phyloP scores from a whole-genome alignment of 2,329 filamentous ascomycete genomes.

The Septoria linicola region DNA sequence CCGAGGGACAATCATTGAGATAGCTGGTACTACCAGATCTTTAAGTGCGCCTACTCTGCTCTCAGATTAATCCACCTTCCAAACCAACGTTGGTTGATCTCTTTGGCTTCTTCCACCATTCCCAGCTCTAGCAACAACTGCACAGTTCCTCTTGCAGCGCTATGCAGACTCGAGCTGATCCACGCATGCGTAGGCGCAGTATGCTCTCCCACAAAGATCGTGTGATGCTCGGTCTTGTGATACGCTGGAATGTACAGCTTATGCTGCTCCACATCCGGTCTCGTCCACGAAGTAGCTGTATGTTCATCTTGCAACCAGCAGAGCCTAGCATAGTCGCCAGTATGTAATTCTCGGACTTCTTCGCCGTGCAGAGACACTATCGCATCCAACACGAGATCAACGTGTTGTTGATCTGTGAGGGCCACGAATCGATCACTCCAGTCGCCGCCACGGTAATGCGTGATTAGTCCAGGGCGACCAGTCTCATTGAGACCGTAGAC shows the following conservation, averaged over 20 bases:
- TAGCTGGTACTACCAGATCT: background rate
- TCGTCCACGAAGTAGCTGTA: conserved; percentile 52
- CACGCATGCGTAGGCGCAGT: conserved; percentile 68
- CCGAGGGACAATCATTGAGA: conserved; percentile 34
- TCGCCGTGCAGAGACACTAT: conserved; percentile 65
- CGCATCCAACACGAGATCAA: conserved; percentile 59
- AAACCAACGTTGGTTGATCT: conserved; percentile 63
- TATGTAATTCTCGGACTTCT: conserved; percentile 57
- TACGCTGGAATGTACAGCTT: conserved; percentile 68
- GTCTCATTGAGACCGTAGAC: conserved; percentile 63
- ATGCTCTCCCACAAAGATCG: conserved; percentile 62
- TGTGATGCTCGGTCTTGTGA: conserved; percentile 64
- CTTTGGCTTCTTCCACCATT: conserved; percentile 66
- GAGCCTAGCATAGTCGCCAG: conserved; percentile 17
- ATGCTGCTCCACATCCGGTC: conserved; percentile 60
- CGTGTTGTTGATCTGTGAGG: conserved; percentile 58
- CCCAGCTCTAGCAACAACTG: conserved; percentile 63
- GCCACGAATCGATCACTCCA: conserved; percentile 28
- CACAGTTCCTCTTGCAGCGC: conserved; percentile 61
- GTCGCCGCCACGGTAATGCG: conserved; percentile 18
- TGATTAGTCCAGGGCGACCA: conserved; percentile 56
- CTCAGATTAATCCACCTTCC: conserved; percentile 57
- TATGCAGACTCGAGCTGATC: conserved; percentile 65
- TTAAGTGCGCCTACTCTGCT: background rate
- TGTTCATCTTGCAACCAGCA: conserved; percentile 22